Evolutionary conservation across 495 filamentous ascomycete species (phyloP), one percentile per base, ranked within the genome.

Genomic region (Neurospora cerealis): DNA sequence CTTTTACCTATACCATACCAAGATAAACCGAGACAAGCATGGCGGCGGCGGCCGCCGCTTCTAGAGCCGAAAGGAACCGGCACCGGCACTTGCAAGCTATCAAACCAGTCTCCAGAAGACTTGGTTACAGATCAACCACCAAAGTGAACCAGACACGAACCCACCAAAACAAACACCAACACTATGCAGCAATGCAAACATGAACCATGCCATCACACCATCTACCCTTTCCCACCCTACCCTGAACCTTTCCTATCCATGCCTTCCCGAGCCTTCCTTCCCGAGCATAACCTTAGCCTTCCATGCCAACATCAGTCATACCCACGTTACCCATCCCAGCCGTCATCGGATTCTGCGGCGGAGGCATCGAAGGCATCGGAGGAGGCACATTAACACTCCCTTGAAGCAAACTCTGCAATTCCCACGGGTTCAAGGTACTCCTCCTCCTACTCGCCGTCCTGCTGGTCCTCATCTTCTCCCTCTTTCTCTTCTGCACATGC

Each of bases 401-500:
- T 71, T 81, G 72, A 7, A 81, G 77, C 73, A 81, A 46, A 37
- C 79, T 88, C 71, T 91, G 89, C 69, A 93, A 77, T 76, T 94
- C 92, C 83, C 90, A 90, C n/a, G 87, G 89, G 32, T 89, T 91
- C 0, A 94, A 83, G 9, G 92, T 93, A 73, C 91, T 93, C 60
- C 91, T 82, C 77, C 92, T 83, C 70, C 92, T 84, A 69, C 84
- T 87, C 0, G 84, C 85, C 71, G 80, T 77, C 78, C 82, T 80
- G 78, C 80, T 83, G 79, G 83, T 77, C 78, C 84, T 46, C 78
- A 79, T 48, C 75, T 74, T 76, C 84, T 85, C 69, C 74, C 82
- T 74, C 32, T 80, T 76, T 66, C 75, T 66, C 76, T 84, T 78
- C 77, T 85, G 78, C 82, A 88, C 81, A 79, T 74, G 70, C n/a